Conservation (phyloP, 108 stramenopile species). For the Nitzschia sp. region DNA sequence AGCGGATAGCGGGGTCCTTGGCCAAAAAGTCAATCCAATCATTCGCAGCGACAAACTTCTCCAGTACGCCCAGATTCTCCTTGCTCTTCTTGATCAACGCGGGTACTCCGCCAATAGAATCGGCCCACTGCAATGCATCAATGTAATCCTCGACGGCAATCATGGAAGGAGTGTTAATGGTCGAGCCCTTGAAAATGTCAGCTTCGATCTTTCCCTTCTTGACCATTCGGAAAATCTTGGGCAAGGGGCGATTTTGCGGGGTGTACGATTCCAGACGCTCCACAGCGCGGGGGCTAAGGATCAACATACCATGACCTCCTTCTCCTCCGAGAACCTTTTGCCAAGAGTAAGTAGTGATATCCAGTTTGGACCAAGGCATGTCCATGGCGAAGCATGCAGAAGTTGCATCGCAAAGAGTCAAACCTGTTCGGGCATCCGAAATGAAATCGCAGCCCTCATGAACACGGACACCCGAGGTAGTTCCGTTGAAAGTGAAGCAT, state of each 20-base stretch:
- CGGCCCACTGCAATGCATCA: slow-evolving; percentile 96
- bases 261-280: slow-evolving; percentile 96
- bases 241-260: slow-evolving; percentile 94
- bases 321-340: slow-evolving; percentile 99
- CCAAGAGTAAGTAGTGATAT: slow-evolving; percentile 99
- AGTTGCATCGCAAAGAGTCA: slow-evolving; percentile 98
- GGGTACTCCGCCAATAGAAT: slow-evolving; percentile 90
- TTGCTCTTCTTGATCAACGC: slow-evolving; percentile 91
- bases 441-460: slow-evolving; percentile 95
- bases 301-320: slow-evolving; percentile 98
- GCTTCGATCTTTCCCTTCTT: slow-evolving; percentile 97
- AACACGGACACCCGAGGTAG: slow-evolving; percentile 98
- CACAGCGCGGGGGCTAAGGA: slow-evolving; percentile 96
- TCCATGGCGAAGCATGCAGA: slow-evolving; percentile 99
- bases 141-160: slow-evolving; percentile 99
- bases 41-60: slow-evolving; percentile 92
- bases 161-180: slow-evolving; percentile 99
- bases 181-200: slow-evolving; percentile 96
- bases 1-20: slow-evolving; percentile 92
- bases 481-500: slow-evolving; percentile 99
- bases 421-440: slow-evolving; percentile 88
- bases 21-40: slow-evolving; percentile 97
- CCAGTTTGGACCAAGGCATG: slow-evolving; percentile 98
- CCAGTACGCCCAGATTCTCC: slow-evolving; percentile 90
- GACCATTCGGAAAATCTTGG: slow-evolving; percentile 99